Base-by-base conservation (phyloP, 495 filamentous ascomycete species). In the Amorphotheca resinae region DNA sequence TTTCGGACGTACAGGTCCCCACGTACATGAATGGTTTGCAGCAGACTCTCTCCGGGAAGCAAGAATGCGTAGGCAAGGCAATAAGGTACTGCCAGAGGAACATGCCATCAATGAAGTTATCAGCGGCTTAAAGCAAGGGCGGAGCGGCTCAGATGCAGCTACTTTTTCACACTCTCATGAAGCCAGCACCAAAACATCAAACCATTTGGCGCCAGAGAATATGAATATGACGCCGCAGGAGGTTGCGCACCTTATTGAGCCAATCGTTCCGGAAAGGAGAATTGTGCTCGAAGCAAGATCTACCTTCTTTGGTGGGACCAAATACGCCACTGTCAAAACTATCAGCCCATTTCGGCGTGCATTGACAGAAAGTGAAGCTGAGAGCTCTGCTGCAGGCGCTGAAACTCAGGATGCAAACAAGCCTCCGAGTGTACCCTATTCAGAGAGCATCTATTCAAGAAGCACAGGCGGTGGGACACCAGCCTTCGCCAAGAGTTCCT, bases 281-380 rank as follows among this genome's bases (percentile, higher is more conserved):
- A 34, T 41, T 11, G 33, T 63, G 22, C 49, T 54, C 1, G 63
- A 64, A 38, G 36, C 51, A 14, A 57, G 51, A 38, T 51, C 51
- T 12, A 49, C 45, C 1, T 57, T 54, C 22, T 57, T 54, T 41
- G 48, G 52, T 8, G 46, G 47, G 6, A 22, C 42, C 12, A 14
- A 23, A 16, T 14, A 42, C 18, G 35, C 42, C 1, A 41, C 54
- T 23, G 17, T 37, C 5, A 65, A 65, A 28, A 70, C 65, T 4
- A 56, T 60, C 23, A 78, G 75, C 49, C 74, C 76, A 11, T 80
- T 66, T 52, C 68, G 69, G 30, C 67, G 67, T 18, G 70, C 65
- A 14, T 50, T 76, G 47, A 51, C 61, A 55, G 50, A 60, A 59
- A 28, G 57, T 51, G 5, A 73, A n/a, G n/a, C n/a, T n/a, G n/a